These are phyloP conservation scores for Geotrichum reessii DNA, from an alignment of 1,139 yeast species.

Conservation along the genomic window DNA sequence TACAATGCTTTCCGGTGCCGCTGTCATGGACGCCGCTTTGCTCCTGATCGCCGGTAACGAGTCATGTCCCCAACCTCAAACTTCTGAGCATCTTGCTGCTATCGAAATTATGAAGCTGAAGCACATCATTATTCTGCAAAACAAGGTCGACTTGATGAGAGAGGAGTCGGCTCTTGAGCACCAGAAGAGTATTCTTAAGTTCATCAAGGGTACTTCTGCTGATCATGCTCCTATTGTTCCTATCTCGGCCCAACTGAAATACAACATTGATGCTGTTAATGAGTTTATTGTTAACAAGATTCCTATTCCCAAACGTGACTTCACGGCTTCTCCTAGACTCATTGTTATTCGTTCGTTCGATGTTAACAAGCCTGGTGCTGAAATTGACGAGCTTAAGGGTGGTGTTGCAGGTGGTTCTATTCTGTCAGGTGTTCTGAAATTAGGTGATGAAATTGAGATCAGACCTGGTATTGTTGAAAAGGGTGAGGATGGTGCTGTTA, in stretches of 20 bases:
- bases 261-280: slow-evolving; percentile 97
- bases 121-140: slow-evolving; percentile 93
- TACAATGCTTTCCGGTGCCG: slow-evolving; percentile 99
- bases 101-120: slow-evolving; percentile 98
- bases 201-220: slow-evolving; percentile 96
- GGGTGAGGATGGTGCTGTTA: slow-evolving; percentile 73
- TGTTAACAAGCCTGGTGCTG: slow-evolving; percentile 98
- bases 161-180: slow-evolving; percentile 96
- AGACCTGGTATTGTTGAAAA: slow-evolving; percentile 98
- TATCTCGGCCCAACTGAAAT: slow-evolving; percentile 96
- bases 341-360: slow-evolving; percentile 98
- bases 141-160: slow-evolving; percentile 97
- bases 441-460: slow-evolving; percentile 97
- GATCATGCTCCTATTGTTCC: slow-evolving; percentile 99
- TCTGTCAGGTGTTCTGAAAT: slow-evolving; percentile 89
- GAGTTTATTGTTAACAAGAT: slow-evolving; percentile 92
- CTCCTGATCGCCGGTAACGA: slow-evolving; percentile 96
- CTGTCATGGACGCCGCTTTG: slow-evolving; percentile 99
- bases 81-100: slow-evolving; percentile 98
- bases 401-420: slow-evolving; percentile 99
- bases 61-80: slow-evolving; percentile 99
- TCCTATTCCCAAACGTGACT: slow-evolving; percentile 95
- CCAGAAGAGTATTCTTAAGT: slow-evolving; percentile 82
- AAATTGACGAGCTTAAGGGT: slow-evolving; percentile 93
- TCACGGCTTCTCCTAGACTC: slow-evolving; percentile 85